Conservation (phyloP, 441 rosid genomes). For the Mallotus repandus region DNA sequence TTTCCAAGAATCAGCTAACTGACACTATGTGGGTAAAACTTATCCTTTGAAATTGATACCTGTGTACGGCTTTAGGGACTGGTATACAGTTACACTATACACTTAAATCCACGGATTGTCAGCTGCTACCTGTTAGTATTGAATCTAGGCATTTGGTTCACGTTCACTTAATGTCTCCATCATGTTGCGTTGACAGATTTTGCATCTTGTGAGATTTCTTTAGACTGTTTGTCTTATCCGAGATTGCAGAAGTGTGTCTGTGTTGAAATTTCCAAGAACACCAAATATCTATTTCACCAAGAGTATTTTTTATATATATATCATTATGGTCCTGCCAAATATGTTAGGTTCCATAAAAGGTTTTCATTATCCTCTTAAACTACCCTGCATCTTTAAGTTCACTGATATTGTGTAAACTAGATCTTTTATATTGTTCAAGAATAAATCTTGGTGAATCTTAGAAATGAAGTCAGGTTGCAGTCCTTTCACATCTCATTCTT, state of each 20-base stretch:
- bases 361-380: not conserved
- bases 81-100: not conserved
- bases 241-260: not conserved
- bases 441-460: not conserved
- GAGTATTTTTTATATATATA: no score
- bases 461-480: not conserved
- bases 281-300: no score
- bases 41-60: not conserved
- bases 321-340: not conserved
- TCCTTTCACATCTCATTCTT: slow-evolving; percentile 3
- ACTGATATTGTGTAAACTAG: not conserved
- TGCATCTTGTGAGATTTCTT: not conserved
- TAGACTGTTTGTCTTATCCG: not conserved
- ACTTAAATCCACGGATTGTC: not conserved
- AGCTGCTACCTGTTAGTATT: not conserved
- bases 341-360: not conserved
- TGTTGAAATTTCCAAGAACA: not conserved
- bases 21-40: not conserved
- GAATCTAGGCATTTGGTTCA: not conserved
- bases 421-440: no score
- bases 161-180: not conserved
- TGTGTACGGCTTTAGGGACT: not conserved
- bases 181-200: not conserved
- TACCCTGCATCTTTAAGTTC: not conserved
- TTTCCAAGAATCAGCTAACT: not conserved